phyloP scores from a whole-genome alignment of 352 stramenopile genomes.

The Phytophthora agathidicida region DNA sequence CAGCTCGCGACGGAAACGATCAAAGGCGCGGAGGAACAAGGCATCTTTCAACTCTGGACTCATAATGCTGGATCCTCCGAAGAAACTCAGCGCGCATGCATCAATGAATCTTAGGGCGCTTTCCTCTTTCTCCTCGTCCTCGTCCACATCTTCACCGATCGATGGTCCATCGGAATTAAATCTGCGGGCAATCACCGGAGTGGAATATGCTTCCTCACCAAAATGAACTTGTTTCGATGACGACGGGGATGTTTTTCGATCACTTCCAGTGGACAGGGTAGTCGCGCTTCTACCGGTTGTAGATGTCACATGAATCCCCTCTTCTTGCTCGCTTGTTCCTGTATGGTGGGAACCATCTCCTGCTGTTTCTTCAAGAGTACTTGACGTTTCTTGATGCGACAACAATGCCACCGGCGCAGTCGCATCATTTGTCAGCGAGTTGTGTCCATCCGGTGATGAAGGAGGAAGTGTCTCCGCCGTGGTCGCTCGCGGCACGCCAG shows the following conservation, averaged over 20 bases:
- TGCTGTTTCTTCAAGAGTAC: background rate
- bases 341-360: background rate
- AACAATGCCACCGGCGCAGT: background rate
- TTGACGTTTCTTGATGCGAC: background rate
- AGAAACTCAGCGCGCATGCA: too few relatives aligned
- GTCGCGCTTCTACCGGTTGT: conserved; percentile 30
- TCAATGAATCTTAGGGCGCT: too few relatives aligned
- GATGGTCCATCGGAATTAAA: conserved; percentile 66
- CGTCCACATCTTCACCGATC: conserved; percentile 52
- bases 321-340: background rate
- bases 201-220: conserved; percentile 52
- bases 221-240: conserved; percentile 66
- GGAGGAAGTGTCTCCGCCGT: conserved; percentile 37
- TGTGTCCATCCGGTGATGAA: conserved; percentile 19
- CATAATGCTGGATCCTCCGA: conserved; percentile 55
- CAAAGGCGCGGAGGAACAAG: conserved; percentile 63
- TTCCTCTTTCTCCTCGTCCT: conserved; percentile 32
- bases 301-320: conserved; percentile 21
- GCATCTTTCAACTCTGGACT: conserved; percentile 61
- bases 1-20: conserved; percentile 49
- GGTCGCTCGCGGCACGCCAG: conserved; percentile 29
- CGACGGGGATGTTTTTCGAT: conserved; percentile 43
- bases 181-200: conserved; percentile 58
- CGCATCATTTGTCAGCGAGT: conserved; percentile 1
- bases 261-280: conserved; percentile 57